Base-by-base conservation (phyloP, 768 basidiomycete genomes). In the Serendipita vermifera region DNA sequence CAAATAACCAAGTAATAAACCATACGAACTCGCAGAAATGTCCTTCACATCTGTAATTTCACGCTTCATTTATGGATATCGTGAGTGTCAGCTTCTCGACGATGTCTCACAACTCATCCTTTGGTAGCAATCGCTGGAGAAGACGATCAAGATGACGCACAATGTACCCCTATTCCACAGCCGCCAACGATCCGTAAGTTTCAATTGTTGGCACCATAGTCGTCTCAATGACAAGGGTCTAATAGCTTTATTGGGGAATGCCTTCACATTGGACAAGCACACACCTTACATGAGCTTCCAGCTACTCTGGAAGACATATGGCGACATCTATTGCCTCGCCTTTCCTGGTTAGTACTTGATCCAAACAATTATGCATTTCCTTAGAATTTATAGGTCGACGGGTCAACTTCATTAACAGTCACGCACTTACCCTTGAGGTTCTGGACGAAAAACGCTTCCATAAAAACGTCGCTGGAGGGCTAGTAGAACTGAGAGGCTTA, bases 391-490 rank as follows among this genome's bases (percentile, higher is more conserved):
- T 54, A 71, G 70, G 66, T 5, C 58, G 66, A 24, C 60, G 48
- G 1, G 31, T 66, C 7, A 56, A 70, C 39, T 57, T 68, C 26
- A 63, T 73, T 15, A 70, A 64, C 48, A 67, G 67, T 6, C 67
- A 73, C 36, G 68, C 66, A 14, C 66, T 76, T 3, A 64, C 67
- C 15, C 68, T 73, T 57, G 73, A 76, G 60, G 62, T 72, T 3
- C 70, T 68, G 32, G 70, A 76, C 60, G 73, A 77, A 29, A 68
- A 64, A 24, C 63, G 68, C 13, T 76, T 75, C 64, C 61, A 66
- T 24, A 77, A 77, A 62, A 62, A 57, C 14, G 65, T 75, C 11
- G 38, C 22, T 14, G 26, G 17, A 5, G 71, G 69, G 15, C 59
- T 69, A 2, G 60, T 76, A 1, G 55, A 72, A 43, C 68, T 73